phyloP scores from a whole-genome alignment of 1,284 basidiomycete species.

The Mrakiaceae sp. region DNA sequence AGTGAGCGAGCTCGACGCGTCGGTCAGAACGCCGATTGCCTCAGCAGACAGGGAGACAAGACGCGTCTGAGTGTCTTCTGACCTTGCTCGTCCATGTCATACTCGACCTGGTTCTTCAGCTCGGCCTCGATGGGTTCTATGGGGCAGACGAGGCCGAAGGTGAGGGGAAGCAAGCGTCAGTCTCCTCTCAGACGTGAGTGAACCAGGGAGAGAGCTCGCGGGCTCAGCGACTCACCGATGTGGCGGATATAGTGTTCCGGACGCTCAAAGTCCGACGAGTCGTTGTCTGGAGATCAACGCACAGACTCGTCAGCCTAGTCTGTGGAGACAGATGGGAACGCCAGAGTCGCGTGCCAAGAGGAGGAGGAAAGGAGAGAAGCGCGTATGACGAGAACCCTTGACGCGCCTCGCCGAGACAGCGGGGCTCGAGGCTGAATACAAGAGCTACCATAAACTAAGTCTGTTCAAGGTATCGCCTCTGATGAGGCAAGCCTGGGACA shows the following conservation, averaged over 20 bases:
- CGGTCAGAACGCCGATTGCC: too few species aligned
- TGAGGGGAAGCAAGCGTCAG: neutral
- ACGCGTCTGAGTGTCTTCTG: constrained; percentile 14
- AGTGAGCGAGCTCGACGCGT: too few species aligned
- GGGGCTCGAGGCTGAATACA: too few species aligned
- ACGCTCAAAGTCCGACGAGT: constrained; percentile 59
- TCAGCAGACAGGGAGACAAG: too few species aligned
- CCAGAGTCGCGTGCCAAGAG: too few species aligned
- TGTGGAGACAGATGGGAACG: neutral
- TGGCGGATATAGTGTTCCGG: constrained; percentile 83
- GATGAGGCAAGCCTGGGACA: neutral
- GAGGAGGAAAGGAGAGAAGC: too few species aligned
- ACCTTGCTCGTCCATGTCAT: constrained; percentile 99
- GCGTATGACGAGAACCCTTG: too few species aligned
- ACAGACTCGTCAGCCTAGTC: neutral
- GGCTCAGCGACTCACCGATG: constrained; percentile 48
- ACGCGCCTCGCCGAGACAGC: too few species aligned
- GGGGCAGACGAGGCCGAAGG: neutral
- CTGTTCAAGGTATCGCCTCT: neutral
- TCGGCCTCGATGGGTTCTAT: constrained; percentile 87
- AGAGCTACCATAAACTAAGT: neutral
- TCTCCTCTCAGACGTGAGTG: neutral
- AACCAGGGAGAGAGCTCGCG: neutral
- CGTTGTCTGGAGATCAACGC: constrained; percentile 48
- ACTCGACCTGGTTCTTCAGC: constrained; percentile 85